A percentile compares a stretch with the other conserved stretches of the same genome.
Conservation (phyloP, 768 basidiomycete genomes). For the Melanogaster broomeanus region DNA sequence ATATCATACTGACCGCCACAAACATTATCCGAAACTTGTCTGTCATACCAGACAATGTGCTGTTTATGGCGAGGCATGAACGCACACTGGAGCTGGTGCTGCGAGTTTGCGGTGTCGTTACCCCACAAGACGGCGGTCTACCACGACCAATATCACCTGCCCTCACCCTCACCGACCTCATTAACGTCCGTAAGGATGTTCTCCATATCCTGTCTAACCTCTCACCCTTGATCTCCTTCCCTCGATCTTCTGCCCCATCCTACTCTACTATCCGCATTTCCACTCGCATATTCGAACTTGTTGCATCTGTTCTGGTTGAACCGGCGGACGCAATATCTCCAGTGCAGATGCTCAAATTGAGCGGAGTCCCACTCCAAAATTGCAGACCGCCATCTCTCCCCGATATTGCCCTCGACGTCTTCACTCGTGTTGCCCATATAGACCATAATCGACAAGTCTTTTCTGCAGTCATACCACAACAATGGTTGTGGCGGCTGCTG, state of each 20-base stretch:
- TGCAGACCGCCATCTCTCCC: conserved; percentile 59
- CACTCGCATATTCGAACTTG: conserved; percentile 60
- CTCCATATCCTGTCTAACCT: conserved; percentile 70
- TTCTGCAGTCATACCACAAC: conserved; percentile 56
- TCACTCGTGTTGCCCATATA: conserved; percentile 72
- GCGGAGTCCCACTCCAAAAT: conserved; percentile 43
- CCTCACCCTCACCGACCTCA: conserved; percentile 70
- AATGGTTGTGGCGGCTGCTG: conserved; percentile 63
- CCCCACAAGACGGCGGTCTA: conserved; percentile 31
- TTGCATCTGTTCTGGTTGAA: conserved; percentile 78
- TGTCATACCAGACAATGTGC: conserved; percentile 68
- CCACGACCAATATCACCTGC: conserved; percentile 50
- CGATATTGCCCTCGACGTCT: conserved; percentile 82
- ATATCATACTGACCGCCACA: conserved; percentile 65
- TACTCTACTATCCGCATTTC: conserved; percentile 49
- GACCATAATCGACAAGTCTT: conserved; percentile 82
- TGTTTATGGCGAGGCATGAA: conserved; percentile 64
- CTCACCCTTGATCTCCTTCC: conserved; percentile 51
- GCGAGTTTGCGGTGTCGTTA: conserved; percentile 60
- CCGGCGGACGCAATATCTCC: conserved; percentile 67
- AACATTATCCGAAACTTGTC: conserved; percentile 90
- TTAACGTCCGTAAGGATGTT: conserved; percentile 76
- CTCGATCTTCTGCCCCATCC: conserved; percentile 39
- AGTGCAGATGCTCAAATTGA: conserved; percentile 54
- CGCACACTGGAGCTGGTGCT: conserved; percentile 67